Evolutionary conservation across 768 basidiomycete species (phyloP), one percentile per base, ranked within the genome.

Genomic region (Mycena epipterygia): DNA sequence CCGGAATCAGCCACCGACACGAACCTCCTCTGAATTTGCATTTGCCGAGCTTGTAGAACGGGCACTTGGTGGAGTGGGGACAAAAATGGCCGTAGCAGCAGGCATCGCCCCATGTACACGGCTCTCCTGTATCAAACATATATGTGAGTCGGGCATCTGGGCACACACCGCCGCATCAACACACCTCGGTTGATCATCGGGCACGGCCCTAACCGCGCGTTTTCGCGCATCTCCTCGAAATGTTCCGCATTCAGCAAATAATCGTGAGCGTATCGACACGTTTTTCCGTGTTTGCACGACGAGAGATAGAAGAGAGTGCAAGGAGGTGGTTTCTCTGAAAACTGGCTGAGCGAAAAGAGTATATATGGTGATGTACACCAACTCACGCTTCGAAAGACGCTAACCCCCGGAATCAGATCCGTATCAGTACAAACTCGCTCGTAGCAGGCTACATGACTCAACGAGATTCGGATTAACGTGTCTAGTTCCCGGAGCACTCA

Each of bases 301-400:
- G 88, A 84, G 30, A 92, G 81, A 76, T 91, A 92, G 79, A 89
- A 91, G 57, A 90, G 79, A 21, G 90, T 91, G 76, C 91, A 92
- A 19, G 91, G 90, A 27, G 91, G 87, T 2, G 91, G 90, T 74
- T 82, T 88, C 74, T 91, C 90, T 90, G 75, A 35, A 72, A 39
- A 27, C 73, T 52, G 78, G 74, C 76, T 44, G 17, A 64, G 30
- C 67, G 65, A 70, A 64, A 69, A 30, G 66, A 59, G 52, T 66
- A 69, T 49, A 33, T 41, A 55, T 29, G 33, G 66, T 58, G 53
- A 49, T 29, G 33, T 56, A 57, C 44, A 27, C 68, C 55, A n/a
- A 87, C 89, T 68, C 78, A 91, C 90, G 89, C 76, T 90, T 91
- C 55, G 88, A 89, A 71, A 91, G 83, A 67, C 86, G 81, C 90